Base-by-base conservation (phyloP, 768 basidiomycete species). In the Kwoniella bestiolae region DNA sequence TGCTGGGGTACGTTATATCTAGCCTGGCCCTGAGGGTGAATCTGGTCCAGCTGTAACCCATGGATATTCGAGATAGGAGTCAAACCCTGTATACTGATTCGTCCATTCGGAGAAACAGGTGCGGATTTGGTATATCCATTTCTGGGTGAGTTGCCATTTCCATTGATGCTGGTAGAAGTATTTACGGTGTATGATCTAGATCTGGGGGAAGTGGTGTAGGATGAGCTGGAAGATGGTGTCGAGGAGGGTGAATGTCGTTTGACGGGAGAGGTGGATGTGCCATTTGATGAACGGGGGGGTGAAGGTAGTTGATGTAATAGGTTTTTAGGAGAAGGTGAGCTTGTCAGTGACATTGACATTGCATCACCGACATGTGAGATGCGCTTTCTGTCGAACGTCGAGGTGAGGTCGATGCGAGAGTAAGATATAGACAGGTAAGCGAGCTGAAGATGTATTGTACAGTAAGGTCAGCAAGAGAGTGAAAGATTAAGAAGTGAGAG, bases 71-170 rank as follows among this genome's bases (percentile, higher is more conserved):
- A n/a, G 5, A 65, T 26, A 7, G 63, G 63, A 14, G 56, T 59
- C 3, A 63, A 29, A 11, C 62, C 52, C 23, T 45, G 28, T 2
- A 58, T 41, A 4, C 26, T 25, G 12, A 58, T 28, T 25, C 63
- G 8, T 14, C 63, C 63, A 34, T 31, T 58, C 11, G 63, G 63
- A 53, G 56, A 58, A 21, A 50, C 53, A 34, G 63, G 63, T 44
- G 56, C 63, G 9, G 63, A 65, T 46, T 45, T 65, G 1, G 51
- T 49, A 47, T 47, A 47, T 25, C 51, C 51, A 53, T 53, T 53
- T n/a, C 11, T 34, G 7, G 25, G 26, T 12, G 25, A 12, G 11
- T 23, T 14, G 12, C 38, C 38, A 14, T 41, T 8, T 16, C 38
- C 14, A 7, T 47, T 25, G 9, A 7, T 47, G 23, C 46, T 25